A percentile compares a stretch with the other conserved stretches of the same genome.
phyloP scores from a whole-genome alignment of 2,329 filamentous ascomycete species.

The Remersonia thermophila region DNA sequence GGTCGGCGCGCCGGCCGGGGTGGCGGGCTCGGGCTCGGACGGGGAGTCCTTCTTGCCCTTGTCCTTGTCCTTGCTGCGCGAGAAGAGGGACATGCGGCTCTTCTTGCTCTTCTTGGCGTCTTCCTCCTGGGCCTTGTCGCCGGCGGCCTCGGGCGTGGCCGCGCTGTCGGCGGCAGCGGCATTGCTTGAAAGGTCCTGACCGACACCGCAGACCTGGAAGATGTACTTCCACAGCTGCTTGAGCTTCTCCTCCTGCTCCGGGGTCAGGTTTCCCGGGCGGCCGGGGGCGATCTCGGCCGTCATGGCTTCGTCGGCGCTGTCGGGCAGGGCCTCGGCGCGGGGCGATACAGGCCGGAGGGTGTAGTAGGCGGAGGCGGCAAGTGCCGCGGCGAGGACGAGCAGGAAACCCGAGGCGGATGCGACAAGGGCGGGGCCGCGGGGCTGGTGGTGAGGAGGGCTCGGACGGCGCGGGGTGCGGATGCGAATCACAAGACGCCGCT shows the following conservation, averaged over 20 bases:
- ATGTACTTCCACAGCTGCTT: conserved; percentile 73
- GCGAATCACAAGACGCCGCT: too few species aligned
- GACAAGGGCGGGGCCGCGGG: conserved; percentile 1
- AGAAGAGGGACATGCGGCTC: conserved; percentile 59
- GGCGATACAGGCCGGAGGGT: background rate
- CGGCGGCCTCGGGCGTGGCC: conserved; percentile 21
- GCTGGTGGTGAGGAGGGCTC: background rate
- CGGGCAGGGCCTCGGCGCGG: conserved; percentile 1
- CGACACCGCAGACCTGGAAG: conserved; percentile 62
- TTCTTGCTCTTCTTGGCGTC: conserved; percentile 55
- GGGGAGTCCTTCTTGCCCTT: conserved; percentile 17
- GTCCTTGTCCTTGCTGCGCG: conserved; percentile 42
- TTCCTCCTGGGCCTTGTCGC: conserved; percentile 17
- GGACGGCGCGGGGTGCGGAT: too few species aligned
- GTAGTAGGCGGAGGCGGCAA: conserved; percentile 11
- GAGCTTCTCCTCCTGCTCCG: conserved; percentile 78
- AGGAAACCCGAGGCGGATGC: conserved; percentile 9
- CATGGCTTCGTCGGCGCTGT: too few species aligned
- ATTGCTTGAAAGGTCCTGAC: conserved; percentile 19
- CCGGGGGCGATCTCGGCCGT: conserved; percentile 44
- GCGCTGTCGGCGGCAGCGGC: conserved; percentile 20
- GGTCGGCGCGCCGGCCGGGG: conserved; percentile 5
- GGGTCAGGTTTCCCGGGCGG: conserved; percentile 74
- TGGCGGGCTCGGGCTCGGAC: conserved; percentile 21
- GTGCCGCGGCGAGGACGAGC: conserved; percentile 10